Evolutionary conservation across 495 filamentous ascomycete species (phyloP).

Genomic region (Hyaloscypha finlandica): DNA sequence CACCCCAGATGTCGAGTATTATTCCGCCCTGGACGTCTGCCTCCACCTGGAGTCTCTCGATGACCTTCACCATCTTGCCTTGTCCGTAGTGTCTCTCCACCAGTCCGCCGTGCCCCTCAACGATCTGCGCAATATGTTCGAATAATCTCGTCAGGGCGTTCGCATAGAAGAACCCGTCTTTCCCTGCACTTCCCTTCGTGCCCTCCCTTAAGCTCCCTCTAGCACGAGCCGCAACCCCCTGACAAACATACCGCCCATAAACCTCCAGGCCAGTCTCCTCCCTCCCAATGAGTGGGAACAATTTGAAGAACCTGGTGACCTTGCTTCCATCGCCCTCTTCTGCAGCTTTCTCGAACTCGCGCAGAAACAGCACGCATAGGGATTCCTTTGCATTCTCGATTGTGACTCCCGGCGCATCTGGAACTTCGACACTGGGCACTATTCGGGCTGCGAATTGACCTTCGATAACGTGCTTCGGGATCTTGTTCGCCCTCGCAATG

Average conservation of each 20-base stretch:
- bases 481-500: constrained; percentile 75
- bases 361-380: constrained; percentile 83
- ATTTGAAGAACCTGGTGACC: constrained; percentile 95
- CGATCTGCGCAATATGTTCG: constrained; percentile 95
- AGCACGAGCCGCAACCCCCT: constrained; percentile 83
- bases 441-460: constrained; percentile 90
- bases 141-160: constrained; percentile 89
- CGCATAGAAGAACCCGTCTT: constrained; percentile 85
- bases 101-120: constrained; percentile 84
- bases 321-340: constrained; percentile 79
- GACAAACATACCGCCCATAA: constrained; percentile 93
- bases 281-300: constrained; percentile 93
- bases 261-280: constrained; percentile 89
- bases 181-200: constrained; percentile 46
- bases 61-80: constrained; percentile 93
- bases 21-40: constrained; percentile 98
- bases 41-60: constrained; percentile 90
- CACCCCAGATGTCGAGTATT: constrained; percentile 90
- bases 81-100: constrained; percentile 92
- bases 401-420: constrained; percentile 85
- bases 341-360: constrained; percentile 93
- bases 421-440: constrained; percentile 93
- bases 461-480: constrained; percentile 75
- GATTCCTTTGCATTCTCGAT: constrained; percentile 84
- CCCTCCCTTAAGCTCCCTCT: constrained; percentile 72